Percentiles rank a stretch among this genome's conserved stretches.
These are phyloP conservation scores for Echites panduratus DNA, from an alignment of 257 asterid genomes.

Conservation along the genomic window DNA sequence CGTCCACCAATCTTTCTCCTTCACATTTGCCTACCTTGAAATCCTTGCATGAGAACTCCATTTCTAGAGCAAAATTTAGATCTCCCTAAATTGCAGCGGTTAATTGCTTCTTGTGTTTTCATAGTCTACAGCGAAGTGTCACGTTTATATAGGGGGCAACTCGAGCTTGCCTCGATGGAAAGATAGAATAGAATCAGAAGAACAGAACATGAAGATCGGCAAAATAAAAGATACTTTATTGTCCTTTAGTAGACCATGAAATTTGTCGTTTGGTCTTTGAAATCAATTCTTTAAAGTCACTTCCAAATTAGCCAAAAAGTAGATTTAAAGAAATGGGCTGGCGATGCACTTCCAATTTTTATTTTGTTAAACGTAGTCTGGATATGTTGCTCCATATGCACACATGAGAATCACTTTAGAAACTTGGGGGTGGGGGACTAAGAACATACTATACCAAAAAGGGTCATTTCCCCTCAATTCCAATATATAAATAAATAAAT, in stretches of 20 bases:
- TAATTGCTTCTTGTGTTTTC: not conserved
- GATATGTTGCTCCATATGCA: too few relatives aligned
- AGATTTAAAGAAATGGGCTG: not conserved
- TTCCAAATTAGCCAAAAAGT: not conserved
- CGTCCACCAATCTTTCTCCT: constrained; percentile 67
- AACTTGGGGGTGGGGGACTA: too few relatives aligned
- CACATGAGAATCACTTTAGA: too few relatives aligned
- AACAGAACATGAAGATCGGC: not conserved
- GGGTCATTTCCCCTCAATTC: too few relatives aligned
- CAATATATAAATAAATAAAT: too few relatives aligned
- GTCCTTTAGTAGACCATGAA: constrained; percentile 1
- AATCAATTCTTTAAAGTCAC: too few relatives aligned
- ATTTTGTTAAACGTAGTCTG: not conserved
- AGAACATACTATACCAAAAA: too few relatives aligned
- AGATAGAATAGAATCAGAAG: constrained; percentile 1
- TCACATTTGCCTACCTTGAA: constrained; percentile 84
- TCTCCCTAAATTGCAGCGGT: not conserved
- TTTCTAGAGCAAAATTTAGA: constrained; percentile 5
- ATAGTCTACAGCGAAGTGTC: not conserved
- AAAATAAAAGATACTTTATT: constrained; percentile 3
- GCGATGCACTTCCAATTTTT: not conserved
- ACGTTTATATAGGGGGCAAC: constrained; percentile 1
- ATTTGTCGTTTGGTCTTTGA: not conserved
- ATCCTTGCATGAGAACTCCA: constrained; percentile 57
- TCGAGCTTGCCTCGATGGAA: not conserved